These are phyloP conservation scores for Blastocladiella britannica DNA, from an alignment of 192 early-diverging fungal genomes.

Conservation along the genomic window DNA sequence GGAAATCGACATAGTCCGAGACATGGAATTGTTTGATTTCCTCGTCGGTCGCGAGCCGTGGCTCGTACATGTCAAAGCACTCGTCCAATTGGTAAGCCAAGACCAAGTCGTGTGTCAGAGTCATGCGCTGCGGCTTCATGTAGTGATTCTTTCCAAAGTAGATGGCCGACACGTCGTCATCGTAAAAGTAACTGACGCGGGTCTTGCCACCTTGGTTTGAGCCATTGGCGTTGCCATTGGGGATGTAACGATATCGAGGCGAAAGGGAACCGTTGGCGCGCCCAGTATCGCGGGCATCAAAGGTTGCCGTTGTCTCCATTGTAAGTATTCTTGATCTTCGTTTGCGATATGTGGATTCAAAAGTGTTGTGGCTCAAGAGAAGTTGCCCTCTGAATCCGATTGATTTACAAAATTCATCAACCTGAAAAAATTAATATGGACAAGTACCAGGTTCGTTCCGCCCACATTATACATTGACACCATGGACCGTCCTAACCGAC, in stretches of 20 bases:
- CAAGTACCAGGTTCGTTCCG: slow-evolving; percentile 32
- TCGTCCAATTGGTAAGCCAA: slow-evolving; percentile 79
- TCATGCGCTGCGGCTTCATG: slow-evolving; percentile 83
- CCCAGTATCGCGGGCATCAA: too few species aligned
- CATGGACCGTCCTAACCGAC: not conserved
- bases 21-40: slow-evolving; percentile 90
- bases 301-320: too few species aligned
- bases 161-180: not conserved
- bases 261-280: too few species aligned
- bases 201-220: too few species aligned
- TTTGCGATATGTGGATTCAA: too few species aligned
- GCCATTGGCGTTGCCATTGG: too few species aligned
- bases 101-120: slow-evolving; percentile 85
- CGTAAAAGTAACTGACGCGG: not conserved
- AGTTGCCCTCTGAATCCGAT: too few species aligned
- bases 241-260: too few species aligned
- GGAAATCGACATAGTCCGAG: slow-evolving; percentile 94
- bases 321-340: too few species aligned
- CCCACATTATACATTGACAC: not conserved
- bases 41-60: slow-evolving; percentile 60
- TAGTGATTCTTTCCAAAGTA: slow-evolving; percentile 22
- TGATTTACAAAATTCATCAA: too few species aligned
- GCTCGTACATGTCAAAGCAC: slow-evolving; percentile 70
- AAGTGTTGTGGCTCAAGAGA: too few species aligned
- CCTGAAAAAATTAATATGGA: slow-evolving; percentile 25